Evolutionary conservation across 148 eudicot species (phyloP), one percentile per base, ranked within the genome.

Genomic region (Nepenthes mirabilis): DNA sequence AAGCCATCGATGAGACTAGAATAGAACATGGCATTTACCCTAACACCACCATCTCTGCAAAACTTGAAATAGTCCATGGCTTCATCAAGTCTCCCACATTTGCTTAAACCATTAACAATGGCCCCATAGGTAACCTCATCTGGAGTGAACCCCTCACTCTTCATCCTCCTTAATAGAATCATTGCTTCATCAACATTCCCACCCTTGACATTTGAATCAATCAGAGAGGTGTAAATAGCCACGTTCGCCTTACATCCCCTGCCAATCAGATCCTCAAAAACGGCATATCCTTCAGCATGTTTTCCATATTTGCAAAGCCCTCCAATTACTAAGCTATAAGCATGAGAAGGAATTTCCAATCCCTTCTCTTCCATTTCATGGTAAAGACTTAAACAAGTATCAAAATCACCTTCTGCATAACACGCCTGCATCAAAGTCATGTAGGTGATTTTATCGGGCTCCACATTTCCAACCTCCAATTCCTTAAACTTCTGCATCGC

Each of bases 111-210:
- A 68, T 88, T 80, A 48, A 91, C 79, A 57, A 91, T 75, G 13
- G 87, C 90, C n/a, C 96, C 94, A 76, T 71, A 88, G 5, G 88
- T 88, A 69, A 91, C 94, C 72, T 77, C 81, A 80, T 91, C 97
- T 1, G 96, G 94, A 14, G 61, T 71, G 66, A 85, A 70, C 9
- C 90, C 90, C 14, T 81, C 96, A 9, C 57, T 64, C 61, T 82
- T 74, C 96, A 91, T 88, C 75, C 70, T 84, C 61, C 74, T 53
- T 43, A 88, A 75, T 33, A 88, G 75, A 71, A 72, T 65, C 57
- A 86, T 75, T 3, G 88, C 97, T 64, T 73, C 90, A 35, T 76
- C 88, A 51, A 91, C 71, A 57, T 85, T 75, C 56, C 88, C 78
- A 58, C 61, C 66, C 72, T 88, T 91, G 11, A 77, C 82, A 77